Base-by-base conservation (phyloP, 2,329 filamentous ascomycete genomes). In the Teratosphaeria viscida region DNA sequence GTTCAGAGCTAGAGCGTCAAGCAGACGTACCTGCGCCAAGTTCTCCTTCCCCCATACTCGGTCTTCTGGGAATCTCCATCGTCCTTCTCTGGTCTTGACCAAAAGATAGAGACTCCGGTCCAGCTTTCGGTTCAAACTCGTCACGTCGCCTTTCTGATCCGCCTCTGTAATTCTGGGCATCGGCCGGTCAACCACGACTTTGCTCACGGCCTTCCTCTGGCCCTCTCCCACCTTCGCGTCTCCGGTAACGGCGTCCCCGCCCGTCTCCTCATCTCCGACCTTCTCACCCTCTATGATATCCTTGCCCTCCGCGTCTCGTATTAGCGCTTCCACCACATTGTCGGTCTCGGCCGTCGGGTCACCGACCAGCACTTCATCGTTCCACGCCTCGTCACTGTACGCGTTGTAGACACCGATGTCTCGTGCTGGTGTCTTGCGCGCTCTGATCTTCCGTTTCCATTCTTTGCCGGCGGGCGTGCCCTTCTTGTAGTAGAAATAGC, bases 401-500 rank as follows among this genome's bases (percentile, higher is more conserved):
- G 88, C 87, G 68, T 87, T 85, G 79, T 96, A 96, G 57, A 83
- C 79, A 61, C 92, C 92, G 64, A 96, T 85, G 74, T 97, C 92
- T 71, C 90, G 85, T 54, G 89, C 87, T 6, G 90, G 82, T 7
- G 89, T 87, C 68, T 85, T 82, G 60, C 92, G 87, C 72, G 90
- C 87, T 67, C 81, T 80, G 63, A 90, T 82, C 77, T 95, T 95
- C 71, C 90, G 82, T 74, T 92, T 89, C 90, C 91, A 97, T 77
- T 96, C 92, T 56, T 90, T 79, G 65, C 92, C 89, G 8, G 85
- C 81, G 1, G 91, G 87, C 11, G 92, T 95, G 71, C 90, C 89
- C 67, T 86, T 86, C 79, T 95, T 95, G 83, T 92, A 95, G 82
- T 95, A 99, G 77, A 97, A 94, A 73, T 89, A 89, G 66, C 89